Evolutionary conservation across 176 grass and related monocot species (phyloP).

Genomic region (Aegilops longissima): DNA sequence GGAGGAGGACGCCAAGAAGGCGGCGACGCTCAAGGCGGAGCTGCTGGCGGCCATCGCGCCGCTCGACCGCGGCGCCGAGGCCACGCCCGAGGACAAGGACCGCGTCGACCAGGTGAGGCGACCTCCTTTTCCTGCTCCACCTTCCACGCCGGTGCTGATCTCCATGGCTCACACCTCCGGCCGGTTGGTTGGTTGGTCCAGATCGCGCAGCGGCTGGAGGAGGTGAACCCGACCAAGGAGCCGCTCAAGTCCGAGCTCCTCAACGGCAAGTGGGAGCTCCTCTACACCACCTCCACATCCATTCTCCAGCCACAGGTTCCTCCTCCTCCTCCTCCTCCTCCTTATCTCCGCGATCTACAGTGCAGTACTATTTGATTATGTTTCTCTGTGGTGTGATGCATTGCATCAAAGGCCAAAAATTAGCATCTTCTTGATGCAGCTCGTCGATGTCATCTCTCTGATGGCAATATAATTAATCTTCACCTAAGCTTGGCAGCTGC

Average conservation of each 20-base stretch:
- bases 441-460: no score
- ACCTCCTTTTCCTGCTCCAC: no score
- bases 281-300: constrained; percentile 85
- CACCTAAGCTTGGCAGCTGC: no score
- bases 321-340: background rate
- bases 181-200: background rate
- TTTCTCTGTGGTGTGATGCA: no score
- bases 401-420: no score
- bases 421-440: no score
- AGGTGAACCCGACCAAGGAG: constrained; percentile 64
- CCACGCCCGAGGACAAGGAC: constrained; percentile 58
- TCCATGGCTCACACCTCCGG: no score
- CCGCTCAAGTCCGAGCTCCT: constrained; percentile 84
- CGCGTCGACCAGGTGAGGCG: constrained; percentile 57
- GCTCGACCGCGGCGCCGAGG: constrained; percentile 77
- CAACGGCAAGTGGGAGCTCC: constrained; percentile 93
- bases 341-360: background rate
- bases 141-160: no score
- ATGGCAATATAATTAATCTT: no score
- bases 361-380: no score
- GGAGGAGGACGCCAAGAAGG: constrained; percentile 36
- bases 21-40: constrained; percentile 70
- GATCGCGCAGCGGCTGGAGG: constrained; percentile 70
- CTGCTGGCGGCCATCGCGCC: constrained; percentile 64
- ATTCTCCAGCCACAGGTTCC: constrained; percentile 73